Conservation (phyloP, 2,329 filamentous ascomycete genomes). For the Colletotrichum lentis region DNA sequence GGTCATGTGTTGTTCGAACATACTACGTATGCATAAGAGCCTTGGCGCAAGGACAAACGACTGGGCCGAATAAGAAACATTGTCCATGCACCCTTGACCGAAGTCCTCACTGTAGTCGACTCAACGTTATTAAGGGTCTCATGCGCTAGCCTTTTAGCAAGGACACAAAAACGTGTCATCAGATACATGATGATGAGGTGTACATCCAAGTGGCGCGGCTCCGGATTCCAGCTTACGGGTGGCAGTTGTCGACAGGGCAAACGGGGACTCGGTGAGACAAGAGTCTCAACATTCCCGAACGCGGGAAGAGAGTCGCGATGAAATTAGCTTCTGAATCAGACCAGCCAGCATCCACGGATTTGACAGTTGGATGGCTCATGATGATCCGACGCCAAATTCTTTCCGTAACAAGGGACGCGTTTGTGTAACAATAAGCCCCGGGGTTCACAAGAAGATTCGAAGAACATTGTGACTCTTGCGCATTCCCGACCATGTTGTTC, state of each 20-base stretch:
- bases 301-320: slow-evolving; percentile 20
- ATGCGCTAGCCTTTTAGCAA: background rate
- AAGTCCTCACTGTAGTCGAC: background rate
- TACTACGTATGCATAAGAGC: no score
- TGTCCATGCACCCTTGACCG: background rate
- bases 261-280: slow-evolving; percentile 20
- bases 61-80: no score
- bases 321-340: slow-evolving; percentile 29
- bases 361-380: background rate
- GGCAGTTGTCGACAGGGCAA: background rate
- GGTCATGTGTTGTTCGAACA: no score
- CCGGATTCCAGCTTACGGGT: slow-evolving; percentile 12
- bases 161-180: slow-evolving; percentile 9
- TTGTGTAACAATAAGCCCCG: background rate
- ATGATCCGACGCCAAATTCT: slow-evolving; percentile 22
- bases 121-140: background rate
- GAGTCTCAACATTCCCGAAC: slow-evolving; percentile 30
- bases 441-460: background rate
- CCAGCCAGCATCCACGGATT: background rate
- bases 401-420: background rate
- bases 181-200: background rate
- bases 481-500: background rate
- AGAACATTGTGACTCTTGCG: background rate
- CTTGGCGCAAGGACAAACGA: no score
- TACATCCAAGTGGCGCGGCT: slow-evolving; percentile 1